Base-by-base conservation (phyloP, 2,329 filamentous ascomycete genomes). In the Didymella glomerata region DNA sequence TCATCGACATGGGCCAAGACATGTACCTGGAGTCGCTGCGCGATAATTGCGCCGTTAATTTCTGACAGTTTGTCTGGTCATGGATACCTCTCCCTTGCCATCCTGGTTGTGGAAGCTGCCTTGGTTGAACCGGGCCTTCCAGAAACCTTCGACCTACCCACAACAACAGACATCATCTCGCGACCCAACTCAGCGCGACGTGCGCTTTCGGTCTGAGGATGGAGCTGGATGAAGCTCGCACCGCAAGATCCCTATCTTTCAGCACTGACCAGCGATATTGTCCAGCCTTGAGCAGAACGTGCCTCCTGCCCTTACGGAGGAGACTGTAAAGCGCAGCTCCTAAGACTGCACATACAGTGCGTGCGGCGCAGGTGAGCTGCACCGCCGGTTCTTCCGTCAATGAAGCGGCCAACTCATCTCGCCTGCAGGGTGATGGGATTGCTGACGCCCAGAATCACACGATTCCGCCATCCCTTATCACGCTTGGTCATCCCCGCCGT, bases 371-470 rank as follows among this genome's bases (percentile, higher is more conserved):
- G 49, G 32, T 49, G 42, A 54, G 44, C 44, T 42, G 46, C 42
- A 52, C 16, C 44, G 34, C 20, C 30, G 22, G 36, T 48, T 47
- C 13, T 56, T 45, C 54, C 52, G 53, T 57, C 53, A 42, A 54
- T 38, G 50, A 41, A 48, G 25, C 27, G 50, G 42, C 36, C 47
- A 48, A 32, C 44, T 64, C 64, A 67, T 66, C 34, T 63, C 60
- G 52, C 44, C 61, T 66, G 62, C 60, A 61, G 50, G 56, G 48
- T 54, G 56, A 54, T 54, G 34, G 56, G 50, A 61, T 62, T 62
- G 68, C 71, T 72, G 66, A 73, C 68, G 68, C 69, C 67, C 56
- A 68, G 66, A 53, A 62, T 38, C 36, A 61, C 61, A 56, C 49
- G 42, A 53, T 60, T 44, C 53, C 60, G 60, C 63, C 60, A 62